phyloP scores from a whole-genome alignment of 495 filamentous ascomycete species.

The Tuber brumale region DNA sequence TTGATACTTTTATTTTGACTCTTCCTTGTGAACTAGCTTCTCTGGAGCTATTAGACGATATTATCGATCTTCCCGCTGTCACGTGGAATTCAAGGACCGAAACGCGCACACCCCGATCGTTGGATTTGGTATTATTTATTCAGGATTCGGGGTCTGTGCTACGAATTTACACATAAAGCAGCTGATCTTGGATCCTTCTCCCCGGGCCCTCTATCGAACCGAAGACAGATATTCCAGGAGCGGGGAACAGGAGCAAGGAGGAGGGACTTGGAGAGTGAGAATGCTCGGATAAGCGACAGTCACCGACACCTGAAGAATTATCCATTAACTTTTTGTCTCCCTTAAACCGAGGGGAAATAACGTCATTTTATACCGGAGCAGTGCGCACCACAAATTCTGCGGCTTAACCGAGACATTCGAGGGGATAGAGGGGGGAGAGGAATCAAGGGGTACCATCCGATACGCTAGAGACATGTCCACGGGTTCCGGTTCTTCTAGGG shows the following conservation, averaged over 20 bases:
- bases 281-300: slow-evolving; percentile 21
- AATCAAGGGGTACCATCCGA: slow-evolving; percentile 18
- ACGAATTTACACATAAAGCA: background rate
- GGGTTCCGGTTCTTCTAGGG: slow-evolving; percentile 33
- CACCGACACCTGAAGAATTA: background rate
- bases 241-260: background rate
- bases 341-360: background rate
- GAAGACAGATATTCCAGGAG: background rate
- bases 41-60: background rate
- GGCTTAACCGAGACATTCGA: slow-evolving; percentile 17
- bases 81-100: background rate
- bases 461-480: slow-evolving; percentile 38
- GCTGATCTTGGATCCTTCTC: background rate
- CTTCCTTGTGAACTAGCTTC: background rate
- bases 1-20: background rate
- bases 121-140: background rate
- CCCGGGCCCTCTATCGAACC: background rate
- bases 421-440: slow-evolving; percentile 10
- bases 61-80: background rate
- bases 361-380: slow-evolving; percentile 3
- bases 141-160: background rate
- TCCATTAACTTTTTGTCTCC: background rate
- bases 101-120: background rate
- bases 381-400: slow-evolving; percentile 10
- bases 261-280: slow-evolving; percentile 1